phyloP scores from a whole-genome alignment of 257 asterid species.

The Agastache rugosa region DNA sequence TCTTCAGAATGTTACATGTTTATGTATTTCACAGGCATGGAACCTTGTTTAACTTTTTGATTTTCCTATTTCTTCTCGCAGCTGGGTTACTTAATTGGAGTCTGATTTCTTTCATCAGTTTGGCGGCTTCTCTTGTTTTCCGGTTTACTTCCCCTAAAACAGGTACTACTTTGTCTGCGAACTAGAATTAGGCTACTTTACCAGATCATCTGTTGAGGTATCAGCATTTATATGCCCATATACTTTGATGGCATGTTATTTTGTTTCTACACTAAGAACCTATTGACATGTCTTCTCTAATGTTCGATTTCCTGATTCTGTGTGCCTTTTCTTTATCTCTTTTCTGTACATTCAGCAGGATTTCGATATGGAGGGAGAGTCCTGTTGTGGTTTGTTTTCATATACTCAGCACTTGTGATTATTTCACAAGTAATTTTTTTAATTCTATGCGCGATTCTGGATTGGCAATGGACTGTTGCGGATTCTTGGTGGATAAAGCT shows the following conservation, averaged over 20 bases:
- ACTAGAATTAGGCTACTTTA: constrained; percentile 32
- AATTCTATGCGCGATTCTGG: constrained; percentile 54
- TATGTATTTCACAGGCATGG: constrained; percentile 12
- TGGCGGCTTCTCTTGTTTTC: constrained; percentile 73
- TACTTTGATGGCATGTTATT: constrained; percentile 13
- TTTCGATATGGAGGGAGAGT: constrained; percentile 64
- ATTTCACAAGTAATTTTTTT: constrained; percentile 70
- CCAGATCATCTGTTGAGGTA: constrained; percentile 14
- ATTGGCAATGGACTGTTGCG: constrained; percentile 51
- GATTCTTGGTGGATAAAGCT: constrained; percentile 84
- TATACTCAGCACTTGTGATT: constrained; percentile 62
- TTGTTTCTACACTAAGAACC: background rate
- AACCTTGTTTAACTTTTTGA: background rate
- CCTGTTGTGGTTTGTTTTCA: constrained; percentile 67
- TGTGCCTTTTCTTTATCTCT: constrained; percentile 12
- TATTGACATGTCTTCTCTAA: constrained; percentile 1
- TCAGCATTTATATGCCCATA: constrained; percentile 16
- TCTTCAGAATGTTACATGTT: background rate
- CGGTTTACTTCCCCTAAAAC: constrained; percentile 64
- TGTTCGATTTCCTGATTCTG: constrained; percentile 24
- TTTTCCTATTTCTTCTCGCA: constrained; percentile 48
- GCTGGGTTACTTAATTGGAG: constrained; percentile 91
- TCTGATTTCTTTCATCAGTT: constrained; percentile 73
- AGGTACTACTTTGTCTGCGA: constrained; percentile 53
- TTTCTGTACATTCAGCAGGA: constrained; percentile 56